These are phyloP conservation scores for Ustilago nuda DNA, from an alignment of 1,284 basidiomycete genomes.

Conservation along the genomic window DNA sequence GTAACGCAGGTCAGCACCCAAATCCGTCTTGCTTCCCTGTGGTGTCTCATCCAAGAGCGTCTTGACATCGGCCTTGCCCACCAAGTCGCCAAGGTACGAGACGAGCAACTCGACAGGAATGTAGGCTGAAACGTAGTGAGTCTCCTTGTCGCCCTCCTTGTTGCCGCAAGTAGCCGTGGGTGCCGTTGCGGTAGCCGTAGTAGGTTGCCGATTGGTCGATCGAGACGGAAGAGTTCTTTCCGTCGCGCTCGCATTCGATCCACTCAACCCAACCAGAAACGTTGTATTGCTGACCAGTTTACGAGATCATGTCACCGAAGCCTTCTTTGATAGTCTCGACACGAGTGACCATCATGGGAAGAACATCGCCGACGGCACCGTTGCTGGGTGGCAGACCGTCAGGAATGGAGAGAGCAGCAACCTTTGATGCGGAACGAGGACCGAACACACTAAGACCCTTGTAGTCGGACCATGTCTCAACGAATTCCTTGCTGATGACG, in stretches of 20 bases:
- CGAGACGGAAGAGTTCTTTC: constrained; percentile 31
- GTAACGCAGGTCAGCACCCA: constrained; percentile 46
- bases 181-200: constrained; percentile 47
- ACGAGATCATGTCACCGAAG: constrained; percentile 44
- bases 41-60: constrained; percentile 32
- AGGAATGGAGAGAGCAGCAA: constrained; percentile 46
- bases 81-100: constrained; percentile 36
- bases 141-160: constrained; percentile 31
- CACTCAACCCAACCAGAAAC: constrained; percentile 53
- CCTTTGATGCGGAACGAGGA: constrained; percentile 48
- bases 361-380: constrained; percentile 36
- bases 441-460: constrained; percentile 46
- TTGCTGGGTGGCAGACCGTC: constrained; percentile 46
- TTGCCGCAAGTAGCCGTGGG: constrained; percentile 45
- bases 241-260: constrained; percentile 52
- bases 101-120: constrained; percentile 44
- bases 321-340: constrained; percentile 47
- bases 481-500: constrained; percentile 40
- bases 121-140: constrained; percentile 53
- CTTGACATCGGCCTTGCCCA: constrained; percentile 27
- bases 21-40: constrained; percentile 19
- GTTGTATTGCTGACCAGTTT: constrained; percentile 39
- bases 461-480: constrained; percentile 31
- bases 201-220: constrained; percentile 28
- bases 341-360: constrained; percentile 47